phyloP scores from a whole-genome alignment of 2,329 filamentous ascomycete genomes.

The Karstenula rhodostoma region DNA sequence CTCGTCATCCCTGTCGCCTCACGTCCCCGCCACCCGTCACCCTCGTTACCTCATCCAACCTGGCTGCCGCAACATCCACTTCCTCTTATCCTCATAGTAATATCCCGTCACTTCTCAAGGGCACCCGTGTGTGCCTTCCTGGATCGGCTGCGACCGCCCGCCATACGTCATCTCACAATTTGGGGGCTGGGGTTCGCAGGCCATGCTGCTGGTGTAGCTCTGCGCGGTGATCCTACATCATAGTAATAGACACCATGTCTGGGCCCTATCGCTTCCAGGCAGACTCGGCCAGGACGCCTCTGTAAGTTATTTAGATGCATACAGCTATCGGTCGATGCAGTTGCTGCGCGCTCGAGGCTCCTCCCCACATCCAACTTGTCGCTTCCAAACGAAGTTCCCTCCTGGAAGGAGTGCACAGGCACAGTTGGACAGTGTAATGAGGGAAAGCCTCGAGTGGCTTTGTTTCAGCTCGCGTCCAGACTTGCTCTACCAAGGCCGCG shows the following conservation, averaged over 20 bases:
- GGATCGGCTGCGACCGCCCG: not conserved
- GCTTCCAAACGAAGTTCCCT: no score
- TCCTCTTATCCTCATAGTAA: not conserved
- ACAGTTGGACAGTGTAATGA: not conserved
- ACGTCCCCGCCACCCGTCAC: conserved; percentile 1
- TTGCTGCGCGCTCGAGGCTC: not conserved
- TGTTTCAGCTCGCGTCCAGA: no score
- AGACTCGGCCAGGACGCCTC: conserved; percentile 47
- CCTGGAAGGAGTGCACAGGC: not conserved
- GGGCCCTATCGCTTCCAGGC: conserved; percentile 52
- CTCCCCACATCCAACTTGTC: not conserved
- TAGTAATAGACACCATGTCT: conserved; percentile 40
- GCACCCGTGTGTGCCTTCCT: not conserved
- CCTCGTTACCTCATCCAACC: conserved; percentile 9
- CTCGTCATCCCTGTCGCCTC: conserved; percentile 7
- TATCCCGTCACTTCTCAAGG: not conserved
- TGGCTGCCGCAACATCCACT: not conserved
- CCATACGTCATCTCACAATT: not conserved
- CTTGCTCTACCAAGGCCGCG: not conserved
- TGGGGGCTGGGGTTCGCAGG: not conserved
- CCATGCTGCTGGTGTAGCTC: conserved; percentile 16
- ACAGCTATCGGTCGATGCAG: not conserved
- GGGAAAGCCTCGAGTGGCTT: not conserved
- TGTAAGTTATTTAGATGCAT: conserved; percentile 36
- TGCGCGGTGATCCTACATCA: conserved; percentile 12